A percentile compares a stretch with the other conserved stretches of the same genome.
phyloP scores from a whole-genome alignment of 2,329 filamentous ascomycete genomes.

The Colletotrichum orbiculare region DNA sequence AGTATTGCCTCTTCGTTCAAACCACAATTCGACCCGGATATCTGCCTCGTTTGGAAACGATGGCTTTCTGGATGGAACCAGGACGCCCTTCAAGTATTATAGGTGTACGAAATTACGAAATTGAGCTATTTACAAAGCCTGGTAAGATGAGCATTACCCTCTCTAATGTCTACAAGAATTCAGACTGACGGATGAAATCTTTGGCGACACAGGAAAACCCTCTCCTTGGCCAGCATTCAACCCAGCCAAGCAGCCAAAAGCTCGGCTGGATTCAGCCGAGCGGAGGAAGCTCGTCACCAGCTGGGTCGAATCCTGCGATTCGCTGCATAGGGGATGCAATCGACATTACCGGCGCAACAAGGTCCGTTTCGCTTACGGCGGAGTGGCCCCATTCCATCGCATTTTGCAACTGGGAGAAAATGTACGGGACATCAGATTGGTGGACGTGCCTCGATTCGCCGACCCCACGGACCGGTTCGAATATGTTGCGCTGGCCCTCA shows the following conservation, averaged over 20 bases:
- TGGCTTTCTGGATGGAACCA: not conserved
- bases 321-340: not conserved
- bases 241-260: not conserved
- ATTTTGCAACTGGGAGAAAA: conserved; percentile 5
- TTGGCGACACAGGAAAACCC: not conserved
- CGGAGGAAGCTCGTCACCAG: not conserved
- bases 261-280: not conserved
- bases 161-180: not conserved
- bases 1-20: no score
- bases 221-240: conserved; percentile 15
- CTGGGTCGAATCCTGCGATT: not conserved
- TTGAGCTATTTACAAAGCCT: conserved; percentile 19
- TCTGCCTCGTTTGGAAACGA: not conserved
- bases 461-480: not conserved
- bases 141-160: not conserved
- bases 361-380: not conserved
- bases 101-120: not conserved
- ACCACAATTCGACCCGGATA: not conserved
- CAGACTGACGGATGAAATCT: not conserved
- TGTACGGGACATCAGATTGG: conserved; percentile 19
- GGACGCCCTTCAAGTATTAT: not conserved
- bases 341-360: not conserved
- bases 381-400: not conserved
- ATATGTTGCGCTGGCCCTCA: conserved; percentile 12
- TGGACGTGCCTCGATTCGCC: not conserved